Percentiles rank a stretch among this genome's conserved stretches.
phyloP scores from a whole-genome alignment of 768 basidiomycete genomes.

The Phaffia australis region DNA sequence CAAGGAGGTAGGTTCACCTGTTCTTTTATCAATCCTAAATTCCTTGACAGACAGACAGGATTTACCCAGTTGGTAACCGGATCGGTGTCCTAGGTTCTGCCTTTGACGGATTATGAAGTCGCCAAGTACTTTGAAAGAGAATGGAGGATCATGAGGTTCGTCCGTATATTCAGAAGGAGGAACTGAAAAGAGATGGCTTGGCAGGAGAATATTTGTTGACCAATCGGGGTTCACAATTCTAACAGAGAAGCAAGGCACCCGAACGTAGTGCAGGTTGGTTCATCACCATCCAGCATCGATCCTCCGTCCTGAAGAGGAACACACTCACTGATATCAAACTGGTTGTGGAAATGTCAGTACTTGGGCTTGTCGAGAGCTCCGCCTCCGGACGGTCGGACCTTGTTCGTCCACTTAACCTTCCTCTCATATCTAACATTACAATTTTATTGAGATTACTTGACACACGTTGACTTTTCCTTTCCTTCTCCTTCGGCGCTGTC shows the following conservation, averaged over 20 bases:
- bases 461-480: no score
- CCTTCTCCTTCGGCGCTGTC: not conserved
- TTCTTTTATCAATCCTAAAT: not conserved
- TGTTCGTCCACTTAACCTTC: not conserved
- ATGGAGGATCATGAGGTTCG: slow-evolving; percentile 85
- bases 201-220: no score
- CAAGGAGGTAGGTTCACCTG: slow-evolving; percentile 42
- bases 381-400: slow-evolving; percentile 36
- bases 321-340: not conserved
- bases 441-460: not conserved
- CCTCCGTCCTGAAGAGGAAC: not conserved
- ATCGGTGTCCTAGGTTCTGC: slow-evolving; percentile 5
- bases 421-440: not conserved
- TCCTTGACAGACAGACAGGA: slow-evolving; percentile 43
- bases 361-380: slow-evolving; percentile 76
- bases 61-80: slow-evolving; percentile 60
- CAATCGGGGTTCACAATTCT: not conserved
- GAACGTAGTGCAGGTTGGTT: slow-evolving; percentile 59
- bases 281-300: not conserved
- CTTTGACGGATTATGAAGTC: slow-evolving; percentile 38
- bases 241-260: slow-evolving; percentile 73
- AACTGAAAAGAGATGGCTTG: slow-evolving; percentile 14
- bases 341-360: slow-evolving; percentile 40
- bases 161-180: slow-evolving; percentile 12
- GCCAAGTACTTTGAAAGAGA: slow-evolving; percentile 98